phyloP scores from a whole-genome alignment of 1,139 yeast genomes.

The Yamadazyma blattariae region DNA sequence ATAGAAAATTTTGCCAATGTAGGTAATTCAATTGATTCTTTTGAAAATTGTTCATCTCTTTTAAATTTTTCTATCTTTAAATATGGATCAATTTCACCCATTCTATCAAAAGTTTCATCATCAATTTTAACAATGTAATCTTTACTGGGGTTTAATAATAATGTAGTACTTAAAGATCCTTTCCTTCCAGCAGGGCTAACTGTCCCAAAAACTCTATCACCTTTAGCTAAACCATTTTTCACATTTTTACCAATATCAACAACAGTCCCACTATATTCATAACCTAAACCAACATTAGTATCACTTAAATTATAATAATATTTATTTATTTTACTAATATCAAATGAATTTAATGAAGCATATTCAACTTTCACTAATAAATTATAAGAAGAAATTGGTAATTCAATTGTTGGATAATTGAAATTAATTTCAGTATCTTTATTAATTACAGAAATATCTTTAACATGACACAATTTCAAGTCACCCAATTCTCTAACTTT shows the following conservation, averaged over 20 bases:
- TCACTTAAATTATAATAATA: constrained; percentile 37
- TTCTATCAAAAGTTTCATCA: constrained; percentile 20
- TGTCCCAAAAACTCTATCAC: constrained; percentile 37
- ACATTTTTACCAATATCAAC: constrained; percentile 30
- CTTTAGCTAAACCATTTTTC: constrained; percentile 22
- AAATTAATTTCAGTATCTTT: constrained; percentile 43
- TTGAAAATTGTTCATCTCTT: background rate
- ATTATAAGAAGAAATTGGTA: constrained; percentile 31
- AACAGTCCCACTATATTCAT: constrained; percentile 39
- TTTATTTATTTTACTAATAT: constrained; percentile 35
- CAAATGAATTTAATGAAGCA: constrained; percentile 38
- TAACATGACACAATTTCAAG: constrained; percentile 33
- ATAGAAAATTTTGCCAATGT: constrained; percentile 33
- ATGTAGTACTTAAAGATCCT: constrained; percentile 37
- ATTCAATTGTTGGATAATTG: constrained; percentile 36
- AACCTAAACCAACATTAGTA: constrained; percentile 41
- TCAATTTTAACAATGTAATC: constrained; percentile 32
- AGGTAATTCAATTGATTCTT: constrained; percentile 17
- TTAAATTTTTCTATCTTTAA: constrained; percentile 10
- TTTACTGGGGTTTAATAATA: constrained; percentile 30
- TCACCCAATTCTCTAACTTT: constrained; percentile 19
- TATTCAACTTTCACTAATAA: constrained; percentile 39
- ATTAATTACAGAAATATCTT: constrained; percentile 41
- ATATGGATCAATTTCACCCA: constrained; percentile 19
- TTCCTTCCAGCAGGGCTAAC: constrained; percentile 32